These are phyloP conservation scores for Sarcodon sp. DNA, from an alignment of 768 basidiomycete species.

Conservation along the genomic window DNA sequence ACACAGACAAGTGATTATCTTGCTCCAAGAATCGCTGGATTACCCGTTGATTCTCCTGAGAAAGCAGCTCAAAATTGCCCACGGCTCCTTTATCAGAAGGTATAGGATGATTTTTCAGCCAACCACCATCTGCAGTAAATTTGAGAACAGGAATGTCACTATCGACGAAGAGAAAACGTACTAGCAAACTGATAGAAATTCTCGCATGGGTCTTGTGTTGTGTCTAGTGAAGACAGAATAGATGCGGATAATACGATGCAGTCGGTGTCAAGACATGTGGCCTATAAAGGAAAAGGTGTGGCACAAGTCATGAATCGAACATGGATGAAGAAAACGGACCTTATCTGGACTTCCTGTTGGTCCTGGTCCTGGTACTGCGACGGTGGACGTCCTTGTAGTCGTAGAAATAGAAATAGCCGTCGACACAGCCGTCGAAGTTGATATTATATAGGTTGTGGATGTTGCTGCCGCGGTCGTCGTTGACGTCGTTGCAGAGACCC, in stretches of 20 bases:
- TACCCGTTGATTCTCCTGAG: conserved; percentile 66
- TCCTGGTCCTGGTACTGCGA: conserved; percentile 24
- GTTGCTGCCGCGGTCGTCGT: conserved; percentile 15
- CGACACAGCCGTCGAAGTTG: conserved; percentile 23
- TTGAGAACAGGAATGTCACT: conserved; percentile 4
- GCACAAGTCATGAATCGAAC: conserved; percentile 31
- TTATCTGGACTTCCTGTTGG: conserved; percentile 26
- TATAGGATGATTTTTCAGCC: conserved; percentile 72
- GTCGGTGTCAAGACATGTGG: conserved; percentile 58
- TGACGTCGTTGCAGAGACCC: conserved; percentile 21
- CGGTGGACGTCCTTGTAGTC: conserved; percentile 7
- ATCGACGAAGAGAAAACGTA: conserved; percentile 27
- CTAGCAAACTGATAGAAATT: conserved; percentile 91
- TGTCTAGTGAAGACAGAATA: conserved; percentile 73
- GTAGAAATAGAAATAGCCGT: conserved; percentile 22
- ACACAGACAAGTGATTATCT: conserved; percentile 16
- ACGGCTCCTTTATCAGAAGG: conserved; percentile 74
- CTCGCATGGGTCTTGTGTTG: conserved; percentile 82
- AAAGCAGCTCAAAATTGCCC: conserved; percentile 60
- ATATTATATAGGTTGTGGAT: conserved; percentile 14
- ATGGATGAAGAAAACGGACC: conserved; percentile 20
- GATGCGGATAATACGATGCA: conserved; percentile 79
- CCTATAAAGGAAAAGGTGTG: conserved; percentile 23
- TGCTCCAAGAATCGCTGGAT: conserved; percentile 61
- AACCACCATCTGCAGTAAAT: conserved; percentile 59